Evolutionary conservation across 495 filamentous ascomycete species (phyloP).

Genomic region (Aspergillus ellipticus): DNA sequence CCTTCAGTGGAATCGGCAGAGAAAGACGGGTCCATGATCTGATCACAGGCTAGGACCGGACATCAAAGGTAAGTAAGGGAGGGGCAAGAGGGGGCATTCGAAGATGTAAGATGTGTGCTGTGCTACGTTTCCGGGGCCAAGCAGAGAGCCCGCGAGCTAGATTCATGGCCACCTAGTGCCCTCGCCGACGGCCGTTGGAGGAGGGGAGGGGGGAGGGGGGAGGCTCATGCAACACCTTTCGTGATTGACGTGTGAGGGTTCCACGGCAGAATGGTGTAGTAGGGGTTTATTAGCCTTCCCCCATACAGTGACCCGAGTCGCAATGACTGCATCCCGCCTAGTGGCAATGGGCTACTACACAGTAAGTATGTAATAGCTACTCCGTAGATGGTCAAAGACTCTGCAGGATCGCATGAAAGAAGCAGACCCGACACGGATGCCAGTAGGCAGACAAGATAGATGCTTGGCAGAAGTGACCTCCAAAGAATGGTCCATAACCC

Average conservation of each 20-base stretch:
- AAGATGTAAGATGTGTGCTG: no score
- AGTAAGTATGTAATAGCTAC: background rate
- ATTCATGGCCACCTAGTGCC: background rate
- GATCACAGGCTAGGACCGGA: constrained; percentile 11
- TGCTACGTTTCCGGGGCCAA: no score
- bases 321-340: background rate
- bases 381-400: background rate
- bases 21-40: constrained; percentile 13
- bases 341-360: background rate
- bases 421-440: no score
- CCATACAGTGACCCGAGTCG: background rate
- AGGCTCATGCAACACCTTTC: background rate
- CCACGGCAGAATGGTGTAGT: background rate
- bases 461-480: background rate
- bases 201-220: background rate
- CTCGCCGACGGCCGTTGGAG: background rate
- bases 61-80: constrained; percentile 1
- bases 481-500: background rate
- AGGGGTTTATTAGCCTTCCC: no score
- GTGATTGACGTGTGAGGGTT: background rate
- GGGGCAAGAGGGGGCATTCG: background rate
- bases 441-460: background rate
- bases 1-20: constrained; percentile 3
- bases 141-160: background rate
- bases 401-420: background rate